phyloP scores from a whole-genome alignment of 108 stramenopile species.

The Fistulifera solaris region DNA sequence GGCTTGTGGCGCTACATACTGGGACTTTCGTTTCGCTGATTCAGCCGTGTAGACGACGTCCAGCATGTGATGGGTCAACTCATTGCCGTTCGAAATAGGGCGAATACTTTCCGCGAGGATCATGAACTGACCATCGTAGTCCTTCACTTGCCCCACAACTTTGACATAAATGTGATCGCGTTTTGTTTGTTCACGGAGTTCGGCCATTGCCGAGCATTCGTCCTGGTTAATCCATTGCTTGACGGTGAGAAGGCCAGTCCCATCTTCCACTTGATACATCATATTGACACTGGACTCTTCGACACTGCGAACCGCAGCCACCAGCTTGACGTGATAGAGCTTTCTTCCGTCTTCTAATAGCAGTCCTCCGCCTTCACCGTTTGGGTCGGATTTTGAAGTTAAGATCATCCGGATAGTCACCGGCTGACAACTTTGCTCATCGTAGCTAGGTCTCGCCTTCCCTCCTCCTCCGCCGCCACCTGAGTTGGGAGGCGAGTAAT shows the following conservation, averaged over 20 bases:
- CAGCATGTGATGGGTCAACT: conserved; percentile 76
- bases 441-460: conserved; percentile 44
- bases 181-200: conserved; percentile 30
- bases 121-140: conserved; percentile 55
- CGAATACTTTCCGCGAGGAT: conserved; percentile 63
- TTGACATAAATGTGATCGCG: conserved; percentile 57
- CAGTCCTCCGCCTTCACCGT: conserved; percentile 25
- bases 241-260: conserved; percentile 69
- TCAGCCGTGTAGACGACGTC: conserved; percentile 67
- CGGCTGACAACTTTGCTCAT: conserved; percentile 75
- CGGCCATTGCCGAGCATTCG: conserved; percentile 35
- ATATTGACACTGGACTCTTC: conserved; percentile 51
- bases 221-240: conserved; percentile 64
- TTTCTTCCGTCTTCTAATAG: conserved; percentile 56
- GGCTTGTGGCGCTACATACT: conserved; percentile 19
- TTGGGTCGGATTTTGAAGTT: conserved; percentile 19
- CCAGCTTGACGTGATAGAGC: conserved; percentile 55
- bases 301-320: conserved; percentile 48
- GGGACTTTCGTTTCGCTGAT: conserved; percentile 27
- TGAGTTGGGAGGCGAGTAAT: neutral
- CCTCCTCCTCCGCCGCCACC: conserved; percentile 21
- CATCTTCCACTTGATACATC: conserved; percentile 69
- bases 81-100: conserved; percentile 53
- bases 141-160: conserved; percentile 60
- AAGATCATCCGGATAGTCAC: conserved; percentile 58